Percentiles rank a stretch among this genome's conserved stretches.
Evolutionary conservation across 1,284 basidiomycete genomes (phyloP).

Genomic region (Neolentinus lepideus): DNA sequence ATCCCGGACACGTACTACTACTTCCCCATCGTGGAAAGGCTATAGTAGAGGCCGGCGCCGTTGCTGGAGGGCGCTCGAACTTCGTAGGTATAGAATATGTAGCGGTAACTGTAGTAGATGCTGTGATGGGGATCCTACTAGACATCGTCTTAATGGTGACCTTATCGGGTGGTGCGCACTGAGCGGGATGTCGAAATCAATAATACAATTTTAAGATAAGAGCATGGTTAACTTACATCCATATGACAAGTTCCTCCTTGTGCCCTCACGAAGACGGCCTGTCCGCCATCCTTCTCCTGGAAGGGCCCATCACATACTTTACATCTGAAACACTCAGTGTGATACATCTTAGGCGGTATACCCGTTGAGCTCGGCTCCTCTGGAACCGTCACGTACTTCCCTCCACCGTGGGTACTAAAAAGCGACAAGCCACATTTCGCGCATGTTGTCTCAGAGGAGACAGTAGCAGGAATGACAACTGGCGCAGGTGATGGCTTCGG

Average conservation of each 20-base stretch:
- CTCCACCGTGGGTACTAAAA: conserved; percentile 45
- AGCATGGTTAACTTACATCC: conserved; percentile 40
- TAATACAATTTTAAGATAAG: conserved; percentile 4
- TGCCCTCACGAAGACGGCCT: conserved; percentile 60
- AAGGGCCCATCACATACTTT: conserved; percentile 56
- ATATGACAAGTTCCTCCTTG: conserved; percentile 64
- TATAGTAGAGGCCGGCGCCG: conserved; percentile 22
- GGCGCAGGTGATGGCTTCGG: conserved; percentile 5
- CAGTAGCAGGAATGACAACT: conserved; percentile 12
- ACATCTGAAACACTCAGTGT: conserved; percentile 69
- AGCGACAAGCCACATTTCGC: conserved; percentile 51
- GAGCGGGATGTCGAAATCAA: conserved; percentile 9
- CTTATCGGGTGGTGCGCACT: conserved; percentile 61
- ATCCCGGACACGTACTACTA: conserved; percentile 61
- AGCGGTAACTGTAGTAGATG: not conserved
- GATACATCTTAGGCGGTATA: conserved; percentile 49
- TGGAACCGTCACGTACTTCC: conserved; percentile 63
- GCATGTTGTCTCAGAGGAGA: conserved; percentile 28
- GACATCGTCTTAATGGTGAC: conserved; percentile 24
- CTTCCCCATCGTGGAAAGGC: conserved; percentile 61
- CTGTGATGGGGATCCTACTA: not conserved
- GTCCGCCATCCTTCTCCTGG: conserved; percentile 49
- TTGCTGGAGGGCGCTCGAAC: conserved; percentile 31
- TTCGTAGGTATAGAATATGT: not conserved
- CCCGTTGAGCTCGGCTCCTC: conserved; percentile 35